Evolutionary conservation across 2,329 filamentous ascomycete species (phyloP), one percentile per base, ranked within the genome.

Genomic region (Aspergillus candidus): DNA sequence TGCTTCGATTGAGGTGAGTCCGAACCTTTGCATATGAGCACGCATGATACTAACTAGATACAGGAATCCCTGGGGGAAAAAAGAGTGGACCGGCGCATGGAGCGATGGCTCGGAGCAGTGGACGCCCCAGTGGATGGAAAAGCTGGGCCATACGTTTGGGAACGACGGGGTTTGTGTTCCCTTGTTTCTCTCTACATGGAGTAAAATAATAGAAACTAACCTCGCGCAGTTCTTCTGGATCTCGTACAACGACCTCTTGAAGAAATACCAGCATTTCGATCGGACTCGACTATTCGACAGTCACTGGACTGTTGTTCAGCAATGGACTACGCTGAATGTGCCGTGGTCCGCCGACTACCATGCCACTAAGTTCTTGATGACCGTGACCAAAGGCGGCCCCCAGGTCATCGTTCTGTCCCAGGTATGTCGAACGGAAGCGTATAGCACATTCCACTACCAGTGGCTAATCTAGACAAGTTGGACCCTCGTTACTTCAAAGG

Each of bases 81-180:
- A 78, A 29, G 87, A 89, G 65, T 93, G 87, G 86, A 84, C 79
- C 27, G 88, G 88, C 1, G 74, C 85, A 2, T 93, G 87, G 86
- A 83, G 79, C 32, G 88, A 93, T 58, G 88, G 88, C 0, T 88
- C 84, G 6, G 85, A 87, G 56, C 83, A 91, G 63, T 94, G 88
- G 88, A 91, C 85, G 1, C 74, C 85, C 0, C 82, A 89, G 53
- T 88, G 84, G 78, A 81, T 91, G 66, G 68, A 80, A 47, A 81
- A 83, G 55, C 74, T 93, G 1, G 74, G 77, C 36, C 85, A 90
- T 60, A 80, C 77, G 34, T 90, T 90, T 53, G 85, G 86, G 32
- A 83, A 88, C 52, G 86, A 90, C 54, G 86, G 85, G 17, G 79
- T 71, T 59, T 13, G 52, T 44, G 13, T 31, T 14, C 11, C 13